Evolutionary conservation across 2,329 filamentous ascomycete species (phyloP), one percentile per base, ranked within the genome.

Genomic region (Aspergillus flavus): DNA sequence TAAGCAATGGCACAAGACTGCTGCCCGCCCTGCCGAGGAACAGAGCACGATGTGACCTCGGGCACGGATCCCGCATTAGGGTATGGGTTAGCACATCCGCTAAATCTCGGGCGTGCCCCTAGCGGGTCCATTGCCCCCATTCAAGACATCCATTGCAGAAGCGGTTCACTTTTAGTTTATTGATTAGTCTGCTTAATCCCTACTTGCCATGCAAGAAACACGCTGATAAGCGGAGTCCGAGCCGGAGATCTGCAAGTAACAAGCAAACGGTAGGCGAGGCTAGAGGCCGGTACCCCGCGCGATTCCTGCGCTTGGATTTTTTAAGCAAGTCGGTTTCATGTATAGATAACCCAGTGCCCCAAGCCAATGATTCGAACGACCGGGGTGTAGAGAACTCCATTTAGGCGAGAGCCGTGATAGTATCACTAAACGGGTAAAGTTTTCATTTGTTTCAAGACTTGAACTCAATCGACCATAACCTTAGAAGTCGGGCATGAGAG

Each of bases 151-250:
- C 12, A 28, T 4, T 16, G 23, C 14, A 26, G 16, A 26, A 46
- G 21, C n/a, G n/a, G 19, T 23, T 6, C 23, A 2, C 14, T 0
- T 1, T 50, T 50, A 10, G 30, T 36, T 32, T 28, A 14, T 23
- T 23, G 2, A 30, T 36, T 19, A 54, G n/a, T 6, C 0, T 26
- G 4, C 32, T 26, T 54, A 2, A 23, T 54, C 52, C 52, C 30
- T 50, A 19, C 46, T 10, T 50, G 23, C 46, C 6, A 30, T 30
- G 16, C 46, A 54, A 21, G 19, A 21, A 23, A 32, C 21, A 21
- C 52, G 30, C 9, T 54, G 52, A 36, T 28, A 21, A 54, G 19
- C 52, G 52, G 52, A 54, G 52, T 54, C 52, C 52, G 52, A 54
- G 19, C 32, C 30, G 52, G 52, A 12, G 52, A 54, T 54, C 30